These are phyloP conservation scores for Chenopodium quinoa DNA, from an alignment of 148 eudicot species.

Conservation along the genomic window DNA sequence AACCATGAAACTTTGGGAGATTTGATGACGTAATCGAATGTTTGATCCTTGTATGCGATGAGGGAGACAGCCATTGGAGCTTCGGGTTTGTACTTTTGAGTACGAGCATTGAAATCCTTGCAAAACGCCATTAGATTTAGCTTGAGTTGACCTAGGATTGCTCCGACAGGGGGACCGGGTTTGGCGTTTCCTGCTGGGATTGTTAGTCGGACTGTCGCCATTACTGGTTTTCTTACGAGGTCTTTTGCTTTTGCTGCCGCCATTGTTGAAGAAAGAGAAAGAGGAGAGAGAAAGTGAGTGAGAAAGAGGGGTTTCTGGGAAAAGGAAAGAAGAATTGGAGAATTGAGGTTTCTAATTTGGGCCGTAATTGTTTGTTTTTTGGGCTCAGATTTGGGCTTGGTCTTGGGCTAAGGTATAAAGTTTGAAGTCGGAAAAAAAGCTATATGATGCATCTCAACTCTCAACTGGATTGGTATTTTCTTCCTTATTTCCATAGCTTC, in stretches of 20 bases:
- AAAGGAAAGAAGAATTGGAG: too few species aligned
- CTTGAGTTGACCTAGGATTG: constrained; percentile 73
- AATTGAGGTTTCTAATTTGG: not conserved
- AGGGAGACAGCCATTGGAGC: constrained; percentile 79
- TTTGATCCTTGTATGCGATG: constrained; percentile 78
- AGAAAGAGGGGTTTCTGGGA: not conserved
- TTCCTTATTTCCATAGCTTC: too few species aligned
- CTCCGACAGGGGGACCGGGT: constrained; percentile 87
- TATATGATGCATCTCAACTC: too few species aligned
- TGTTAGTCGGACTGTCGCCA: constrained; percentile 85
- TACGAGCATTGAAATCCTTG: constrained; percentile 90
- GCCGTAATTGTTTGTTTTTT: not conserved
- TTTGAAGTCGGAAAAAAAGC: too few species aligned
- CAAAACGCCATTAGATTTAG: constrained; percentile 88
- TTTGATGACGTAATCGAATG: constrained; percentile 73
- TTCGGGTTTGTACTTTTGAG: constrained; percentile 82
- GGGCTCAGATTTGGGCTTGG: too few species aligned
- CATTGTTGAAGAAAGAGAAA: constrained; percentile 12
- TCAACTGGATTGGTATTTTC: too few species aligned
- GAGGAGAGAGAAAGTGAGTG: not conserved
- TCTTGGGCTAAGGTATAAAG: too few species aligned
- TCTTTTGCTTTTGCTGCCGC: constrained; percentile 78
- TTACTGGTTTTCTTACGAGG: constrained; percentile 61
- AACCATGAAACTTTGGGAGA: constrained; percentile 82
- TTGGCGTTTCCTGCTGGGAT: constrained; percentile 80